Percentiles rank a stretch among this genome's conserved stretches.
Evolutionary conservation across 2,329 filamentous ascomycete genomes (phyloP).

Genomic region (Calonectria pauciramosa): DNA sequence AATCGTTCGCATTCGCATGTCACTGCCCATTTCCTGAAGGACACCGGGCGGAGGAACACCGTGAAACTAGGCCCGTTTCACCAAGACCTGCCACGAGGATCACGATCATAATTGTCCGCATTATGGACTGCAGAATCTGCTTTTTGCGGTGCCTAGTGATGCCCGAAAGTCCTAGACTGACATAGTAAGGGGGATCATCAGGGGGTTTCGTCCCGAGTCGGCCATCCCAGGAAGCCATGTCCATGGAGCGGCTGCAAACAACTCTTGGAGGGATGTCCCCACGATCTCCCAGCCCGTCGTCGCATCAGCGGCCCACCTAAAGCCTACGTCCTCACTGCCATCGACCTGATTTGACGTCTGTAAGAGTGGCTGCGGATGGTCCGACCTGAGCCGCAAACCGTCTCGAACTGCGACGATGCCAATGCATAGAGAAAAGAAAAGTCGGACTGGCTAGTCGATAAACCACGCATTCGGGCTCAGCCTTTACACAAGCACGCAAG

Average conservation of each 20-base stretch:
- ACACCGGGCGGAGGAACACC: slow-evolving; percentile 11
- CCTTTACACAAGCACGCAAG: slow-evolving; percentile 16
- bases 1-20: not conserved
- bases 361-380: slow-evolving; percentile 27
- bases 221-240: slow-evolving; percentile 25
- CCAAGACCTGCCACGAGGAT: slow-evolving; percentile 15
- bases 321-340: not conserved
- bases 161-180: slow-evolving; percentile 11
- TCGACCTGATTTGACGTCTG: slow-evolving; percentile 30
- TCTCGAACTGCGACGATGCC: slow-evolving; percentile 29
- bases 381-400: slow-evolving; percentile 30
- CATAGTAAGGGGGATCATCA: slow-evolving; percentile 32
- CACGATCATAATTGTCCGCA: not conserved
- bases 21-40: slow-evolving; percentile 7
- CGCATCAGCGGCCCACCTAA: slow-evolving; percentile 5
- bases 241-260: slow-evolving; percentile 18
- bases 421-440: slow-evolving; percentile 16
- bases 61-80: slow-evolving; percentile 45
- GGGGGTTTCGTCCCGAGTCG: slow-evolving; percentile 23
- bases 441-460: not conserved
- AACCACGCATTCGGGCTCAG: slow-evolving; percentile 26
- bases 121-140: not conserved
- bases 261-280: slow-evolving; percentile 12
- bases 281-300: slow-evolving; percentile 31
- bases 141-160: slow-evolving; percentile 1